Evolutionary conservation across 2,329 filamentous ascomycete genomes (phyloP), one percentile per base, ranked within the genome.

Genomic region (Neonectria coccinea): DNA sequence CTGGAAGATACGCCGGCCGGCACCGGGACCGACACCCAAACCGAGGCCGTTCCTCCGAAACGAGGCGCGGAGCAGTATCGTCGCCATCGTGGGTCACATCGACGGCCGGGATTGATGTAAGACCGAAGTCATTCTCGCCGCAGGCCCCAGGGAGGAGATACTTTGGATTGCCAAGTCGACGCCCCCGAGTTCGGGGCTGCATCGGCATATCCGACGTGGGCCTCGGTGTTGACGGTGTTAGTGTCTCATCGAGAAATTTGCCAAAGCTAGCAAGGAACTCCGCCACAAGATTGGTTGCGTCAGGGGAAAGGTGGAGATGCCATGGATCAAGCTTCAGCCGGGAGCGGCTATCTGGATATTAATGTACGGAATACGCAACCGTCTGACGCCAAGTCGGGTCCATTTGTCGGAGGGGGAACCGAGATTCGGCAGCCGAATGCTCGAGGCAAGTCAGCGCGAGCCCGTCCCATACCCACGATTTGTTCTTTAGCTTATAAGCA

Each of bases 51-150:
- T 55, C 48, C 60, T 65, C 52, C 56, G 68, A 5, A 70, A 60
- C 22, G 61, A 62, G 12, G 54, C 57, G 27, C 71, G 72, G 42
- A 73, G 59, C 33, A 74, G 27, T 6, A 63, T 58, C 56, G 70
- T 66, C 50, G 66, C 56, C 68, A 72, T 72, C 27, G 51, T 59
- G 59, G 54, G 12, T 42, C 25, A 47, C 22, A 52, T 36, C 25
- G 31, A 42, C 47, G 41, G 41, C 33, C 16, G 41, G 25, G 18
- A 10, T 27, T 54, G 22, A 25, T 53, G 27, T 22, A 36, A 54
- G 56, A 56, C 10, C 9, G 22, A 55, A 52, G n/a, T 29, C 66
- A 66, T 67, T 47, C 39, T 52, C n/a, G 55, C 47, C 33, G 14
- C 33, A 39, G 33, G 33, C 33, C 14, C 12, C 22, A 36, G 27